A percentile compares a stretch with the other conserved stretches of the same genome.
Evolutionary conservation across 73 alveolate species (phyloP).

Genomic region (Diophrys sp.): DNA sequence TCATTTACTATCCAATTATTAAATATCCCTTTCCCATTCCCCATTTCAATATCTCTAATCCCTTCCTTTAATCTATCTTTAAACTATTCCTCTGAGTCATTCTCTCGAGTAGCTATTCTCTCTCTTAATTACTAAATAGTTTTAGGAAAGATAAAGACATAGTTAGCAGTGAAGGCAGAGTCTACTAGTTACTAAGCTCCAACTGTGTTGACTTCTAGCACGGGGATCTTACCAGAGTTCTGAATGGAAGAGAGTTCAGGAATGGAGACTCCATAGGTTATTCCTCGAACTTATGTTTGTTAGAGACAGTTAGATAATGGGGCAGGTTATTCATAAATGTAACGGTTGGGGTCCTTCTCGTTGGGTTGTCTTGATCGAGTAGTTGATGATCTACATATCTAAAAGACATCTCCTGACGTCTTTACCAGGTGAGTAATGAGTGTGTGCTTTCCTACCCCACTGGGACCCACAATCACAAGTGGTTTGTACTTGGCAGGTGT

Average conservation of each 20-base stretch:
- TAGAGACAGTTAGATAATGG: slow-evolving; percentile 72
- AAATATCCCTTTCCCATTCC: no score
- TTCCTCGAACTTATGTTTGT: slow-evolving; percentile 60
- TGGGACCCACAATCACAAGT: no score
- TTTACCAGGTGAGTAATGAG: slow-evolving; percentile 53
- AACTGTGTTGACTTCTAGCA: no score
- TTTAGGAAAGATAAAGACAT: no score
- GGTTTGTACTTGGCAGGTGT: slow-evolving; percentile 84
- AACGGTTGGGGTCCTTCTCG: no score
- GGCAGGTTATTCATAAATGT: slow-evolving; percentile 53
- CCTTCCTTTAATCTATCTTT: slow-evolving; percentile 61
- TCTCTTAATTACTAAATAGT: no score
- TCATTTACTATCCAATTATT: no score
- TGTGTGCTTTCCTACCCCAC: slow-evolving; percentile 82
- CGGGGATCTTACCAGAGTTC: slow-evolving; percentile 68
- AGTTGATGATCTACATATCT: slow-evolving; percentile 39
- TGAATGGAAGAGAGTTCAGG: slow-evolving; percentile 67
- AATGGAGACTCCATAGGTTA: slow-evolving; percentile 65
- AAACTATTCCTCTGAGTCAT: slow-evolving; percentile 81
- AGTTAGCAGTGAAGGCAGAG: slow-evolving; percentile 81
- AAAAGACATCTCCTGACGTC: slow-evolving; percentile 71
- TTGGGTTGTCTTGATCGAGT: slow-evolving; percentile 45
- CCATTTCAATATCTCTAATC: slow-evolving; percentile 68
- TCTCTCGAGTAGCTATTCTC: slow-evolving; percentile 68
- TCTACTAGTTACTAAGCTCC: slow-evolving; percentile 67